A percentile compares a stretch with the other conserved stretches of the same genome.
These are phyloP conservation scores for Candida silvatica DNA, from an alignment of 805 yeast species.

Conservation along the genomic window DNA sequence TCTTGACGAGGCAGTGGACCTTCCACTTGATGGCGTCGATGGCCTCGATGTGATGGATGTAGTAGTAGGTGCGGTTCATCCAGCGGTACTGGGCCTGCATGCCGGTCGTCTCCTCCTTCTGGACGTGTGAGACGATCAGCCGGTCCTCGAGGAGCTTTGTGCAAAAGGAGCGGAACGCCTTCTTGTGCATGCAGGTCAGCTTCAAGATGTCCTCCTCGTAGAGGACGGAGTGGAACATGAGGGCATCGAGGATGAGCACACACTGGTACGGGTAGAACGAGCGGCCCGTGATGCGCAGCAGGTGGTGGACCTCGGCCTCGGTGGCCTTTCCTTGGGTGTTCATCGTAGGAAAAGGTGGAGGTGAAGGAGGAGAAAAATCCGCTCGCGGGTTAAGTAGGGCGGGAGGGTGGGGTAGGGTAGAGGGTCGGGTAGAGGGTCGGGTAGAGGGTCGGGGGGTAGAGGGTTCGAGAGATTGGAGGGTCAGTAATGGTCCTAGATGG, in stretches of 20 bases:
- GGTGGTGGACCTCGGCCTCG: conserved; percentile 13
- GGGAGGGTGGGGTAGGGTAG: background rate
- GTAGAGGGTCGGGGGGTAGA: too few relatives aligned
- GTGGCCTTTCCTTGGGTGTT: conserved; percentile 1
- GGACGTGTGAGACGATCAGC: conserved; percentile 59
- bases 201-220: conserved; percentile 87
- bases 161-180: conserved; percentile 77
- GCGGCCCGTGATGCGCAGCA: conserved; percentile 73
- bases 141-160: conserved; percentile 80
- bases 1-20: conserved; percentile 75
- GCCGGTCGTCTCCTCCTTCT: conserved; percentile 48
- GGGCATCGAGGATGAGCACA: conserved; percentile 78
- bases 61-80: conserved; percentile 71
- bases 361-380: background rate
- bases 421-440: background rate
- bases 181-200: conserved; percentile 74
- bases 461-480: too few relatives aligned
- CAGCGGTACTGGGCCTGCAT: conserved; percentile 45
- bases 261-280: conserved; percentile 85
- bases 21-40: conserved; percentile 96
- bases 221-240: conserved; percentile 78
- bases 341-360: conserved; percentile 1
- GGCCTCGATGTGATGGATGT: conserved; percentile 81
- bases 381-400: background rate
- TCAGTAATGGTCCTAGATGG: too few relatives aligned